Conservation (phyloP, 768 basidiomycete species). For the Mycena metata region DNA sequence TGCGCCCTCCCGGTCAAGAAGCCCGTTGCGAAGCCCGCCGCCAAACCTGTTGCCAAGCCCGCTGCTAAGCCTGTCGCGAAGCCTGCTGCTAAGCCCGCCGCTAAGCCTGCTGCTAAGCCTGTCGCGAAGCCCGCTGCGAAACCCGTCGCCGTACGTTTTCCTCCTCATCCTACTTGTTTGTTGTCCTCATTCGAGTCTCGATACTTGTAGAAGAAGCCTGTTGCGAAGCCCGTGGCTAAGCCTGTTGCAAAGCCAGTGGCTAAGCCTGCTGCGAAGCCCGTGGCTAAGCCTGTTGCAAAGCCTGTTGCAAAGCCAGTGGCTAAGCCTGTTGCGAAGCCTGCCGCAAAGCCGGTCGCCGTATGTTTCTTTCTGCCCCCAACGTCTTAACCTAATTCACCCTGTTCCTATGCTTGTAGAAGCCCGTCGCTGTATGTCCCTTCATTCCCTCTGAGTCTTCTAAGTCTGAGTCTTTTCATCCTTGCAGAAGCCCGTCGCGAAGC, state of each 20-base stretch:
- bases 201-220: neutral
- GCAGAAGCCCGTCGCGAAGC: too few relatives aligned
- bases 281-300: neutral
- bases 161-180: too few relatives aligned
- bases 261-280: neutral
- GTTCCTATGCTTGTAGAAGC: neutral
- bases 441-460: neutral
- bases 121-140: neutral
- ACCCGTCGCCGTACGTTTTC: neutral
- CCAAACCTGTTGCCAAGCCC: neutral
- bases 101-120: too few relatives aligned
- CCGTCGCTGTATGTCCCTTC: neutral
- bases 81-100: neutral
- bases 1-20: neutral
- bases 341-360: neutral
- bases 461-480: too few relatives aligned
- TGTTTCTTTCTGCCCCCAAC: too few relatives aligned
- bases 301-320: neutral
- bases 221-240: neutral
- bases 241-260: neutral
- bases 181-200: too few relatives aligned
- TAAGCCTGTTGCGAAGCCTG: neutral
- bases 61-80: too few relatives aligned
- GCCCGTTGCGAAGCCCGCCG: neutral
- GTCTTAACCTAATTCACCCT: too few relatives aligned